Evolutionary conservation across 306 rosid species (phyloP), one percentile per base, ranked within the genome.

Genomic region (Begonia peltatifolia): DNA sequence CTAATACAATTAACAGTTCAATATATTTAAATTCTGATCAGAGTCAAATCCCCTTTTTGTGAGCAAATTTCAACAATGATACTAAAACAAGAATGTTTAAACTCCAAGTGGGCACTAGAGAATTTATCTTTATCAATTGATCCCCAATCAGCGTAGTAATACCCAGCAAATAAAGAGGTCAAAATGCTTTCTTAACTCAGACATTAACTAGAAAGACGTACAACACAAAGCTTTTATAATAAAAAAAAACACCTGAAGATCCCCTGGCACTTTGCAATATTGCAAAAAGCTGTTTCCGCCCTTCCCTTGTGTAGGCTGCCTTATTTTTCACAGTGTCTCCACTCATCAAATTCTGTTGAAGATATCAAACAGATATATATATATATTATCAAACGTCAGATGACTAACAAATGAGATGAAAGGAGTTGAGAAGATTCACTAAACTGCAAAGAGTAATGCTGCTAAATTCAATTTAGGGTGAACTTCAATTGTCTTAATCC

Each of bases 251-350:
- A 90, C 99, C 99, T 59, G 99, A 76, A 14, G 99, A 92, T 66
- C 99, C 99, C 46, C 99, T 77, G 62, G 96, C 99, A 64, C 83
- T 76, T 77, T 92, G 99, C 74, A 92, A 70, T 75, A 92, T 93
- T 59, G 99, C 81, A 81, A 86, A 92, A 46, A 92, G 81, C 68
- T 86, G 92, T 71, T 92, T 86, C 65, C 99, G 78, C 65, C 96
- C 85, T 73, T 92, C 96, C 75, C 99, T 83, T 50, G 74, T 75
- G 61, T 52, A 58, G 48, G 76, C 61, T 50, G 93, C 63, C 71
- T 73, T 83, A 61, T 77, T 83, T 79, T 71, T 92, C 46, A 66
- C 74, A 77, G 71, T 73, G 59, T 86, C 96, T 65, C 74, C 93
- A 54, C 78, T 76, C 60, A 83, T 46, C 71, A 57, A 55, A 61